Conservation (phyloP, 2,329 filamentous ascomycete genomes). For the Botryotinia narcissicola region DNA sequence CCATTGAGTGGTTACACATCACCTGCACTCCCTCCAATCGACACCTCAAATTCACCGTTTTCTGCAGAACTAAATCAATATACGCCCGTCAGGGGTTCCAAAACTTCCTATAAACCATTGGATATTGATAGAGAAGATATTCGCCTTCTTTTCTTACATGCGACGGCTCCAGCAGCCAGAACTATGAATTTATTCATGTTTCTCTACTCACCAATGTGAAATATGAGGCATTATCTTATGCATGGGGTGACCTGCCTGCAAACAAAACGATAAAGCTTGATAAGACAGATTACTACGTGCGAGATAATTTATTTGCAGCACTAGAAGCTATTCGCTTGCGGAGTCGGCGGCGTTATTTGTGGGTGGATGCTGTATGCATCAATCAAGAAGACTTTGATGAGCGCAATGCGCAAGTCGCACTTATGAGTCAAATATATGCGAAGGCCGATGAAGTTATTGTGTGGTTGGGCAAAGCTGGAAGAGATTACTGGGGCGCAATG, state of each 20-base stretch:
- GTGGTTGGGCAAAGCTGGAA: slow-evolving; percentile 16
- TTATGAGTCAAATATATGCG: slow-evolving; percentile 17
- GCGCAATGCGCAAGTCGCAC: slow-evolving; percentile 16
- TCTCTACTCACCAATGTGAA: slow-evolving; percentile 17
- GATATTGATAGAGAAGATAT: slow-evolving; percentile 11
- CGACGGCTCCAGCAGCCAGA: not conserved
- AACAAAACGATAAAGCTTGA: slow-evolving; percentile 12
- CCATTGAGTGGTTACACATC: not conserved
- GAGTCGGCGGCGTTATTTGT: slow-evolving; percentile 12
- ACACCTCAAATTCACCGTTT: slow-evolving; percentile 1
- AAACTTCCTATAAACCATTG: slow-evolving; percentile 3
- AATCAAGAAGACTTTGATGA: slow-evolving; percentile 20
- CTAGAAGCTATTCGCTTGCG: slow-evolving; percentile 2
- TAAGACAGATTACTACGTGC: slow-evolving; percentile 4
- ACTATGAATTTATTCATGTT: slow-evolving; percentile 19
- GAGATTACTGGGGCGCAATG: slow-evolving; percentile 20
- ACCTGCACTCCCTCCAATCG: not conserved
- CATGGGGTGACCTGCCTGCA: slow-evolving; percentile 17
- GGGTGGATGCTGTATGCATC: slow-evolving; percentile 19
- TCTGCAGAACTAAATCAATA: not conserved
- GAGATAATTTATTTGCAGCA: slow-evolving; percentile 15
- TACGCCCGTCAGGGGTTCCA: not conserved
- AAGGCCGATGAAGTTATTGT: slow-evolving; percentile 15
- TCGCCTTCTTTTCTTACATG: slow-evolving; percentile 10
- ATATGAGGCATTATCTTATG: slow-evolving; percentile 23